These are phyloP conservation scores for Jamesozyma spencerorum DNA, from an alignment of 805 yeast genomes.

Conservation along the genomic window DNA sequence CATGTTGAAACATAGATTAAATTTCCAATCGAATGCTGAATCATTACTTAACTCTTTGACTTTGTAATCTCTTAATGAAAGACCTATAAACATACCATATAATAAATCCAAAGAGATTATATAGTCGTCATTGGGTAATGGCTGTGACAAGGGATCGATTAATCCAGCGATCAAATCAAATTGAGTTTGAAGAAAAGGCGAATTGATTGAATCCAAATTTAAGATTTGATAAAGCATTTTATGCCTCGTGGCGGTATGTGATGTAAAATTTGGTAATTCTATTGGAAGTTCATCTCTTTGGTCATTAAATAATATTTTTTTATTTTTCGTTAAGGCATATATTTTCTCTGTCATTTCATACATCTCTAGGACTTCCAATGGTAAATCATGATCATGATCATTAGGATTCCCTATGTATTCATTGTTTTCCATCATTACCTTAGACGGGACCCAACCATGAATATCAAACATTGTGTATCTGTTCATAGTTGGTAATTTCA, in stretches of 20 bases:
- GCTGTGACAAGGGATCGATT: conserved; percentile 62
- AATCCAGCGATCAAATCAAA: conserved; percentile 30
- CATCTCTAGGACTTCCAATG: background rate
- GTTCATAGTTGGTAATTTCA: no score
- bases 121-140: conserved; percentile 46
- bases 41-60: conserved; percentile 1
- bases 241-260: conserved; percentile 20
- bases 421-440: background rate
- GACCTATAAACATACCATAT: conserved; percentile 42
- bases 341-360: background rate
- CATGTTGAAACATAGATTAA: conserved; percentile 23
- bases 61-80: conserved; percentile 25
- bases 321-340: no score
- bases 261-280: conserved; percentile 16
- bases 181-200: conserved; percentile 17
- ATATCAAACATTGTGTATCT: no score
- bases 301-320: no score
- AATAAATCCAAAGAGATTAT: conserved; percentile 49
- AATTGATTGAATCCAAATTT: conserved; percentile 7
- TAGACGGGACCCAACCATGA: no score
- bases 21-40: conserved; percentile 19
- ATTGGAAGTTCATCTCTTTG: conserved; percentile 15
- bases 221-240: conserved; percentile 15
- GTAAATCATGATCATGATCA: background rate
- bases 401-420: background rate